Conservation (phyloP, 176 grass and related monocot species). For the Oropetium thomaeum region DNA sequence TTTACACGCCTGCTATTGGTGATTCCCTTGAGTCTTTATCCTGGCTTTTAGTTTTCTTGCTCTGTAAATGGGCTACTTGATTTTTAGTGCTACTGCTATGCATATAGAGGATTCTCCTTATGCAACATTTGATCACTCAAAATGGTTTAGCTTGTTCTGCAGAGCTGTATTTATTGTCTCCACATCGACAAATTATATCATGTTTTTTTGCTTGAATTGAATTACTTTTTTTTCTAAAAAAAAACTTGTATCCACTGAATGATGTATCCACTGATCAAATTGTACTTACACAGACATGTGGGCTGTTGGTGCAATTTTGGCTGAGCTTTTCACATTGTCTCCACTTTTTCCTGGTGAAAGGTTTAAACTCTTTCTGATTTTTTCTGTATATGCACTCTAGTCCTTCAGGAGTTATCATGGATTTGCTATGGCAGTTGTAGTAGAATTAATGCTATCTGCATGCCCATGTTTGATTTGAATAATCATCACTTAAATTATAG, state of each 20-base stretch:
- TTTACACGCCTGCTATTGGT: slow-evolving; percentile 88
- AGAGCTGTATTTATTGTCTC: background rate
- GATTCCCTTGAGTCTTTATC: slow-evolving; percentile 7
- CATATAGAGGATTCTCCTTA: background rate
- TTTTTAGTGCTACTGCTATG: background rate
- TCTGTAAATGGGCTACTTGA: background rate
- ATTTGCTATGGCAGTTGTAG: background rate
- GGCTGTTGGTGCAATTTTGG: slow-evolving; percentile 88
- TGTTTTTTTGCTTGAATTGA: background rate
- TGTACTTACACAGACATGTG: slow-evolving; percentile 67
- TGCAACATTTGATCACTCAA: background rate
- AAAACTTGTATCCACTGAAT: slow-evolving; percentile 16
- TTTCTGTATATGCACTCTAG: background rate
- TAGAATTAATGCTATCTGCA: background rate
- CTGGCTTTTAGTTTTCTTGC: slow-evolving; percentile 4
- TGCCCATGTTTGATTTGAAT: background rate
- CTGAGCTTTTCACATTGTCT: slow-evolving; percentile 75
- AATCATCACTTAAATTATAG: background rate
- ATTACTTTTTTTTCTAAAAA: background rate
- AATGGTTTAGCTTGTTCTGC: background rate
- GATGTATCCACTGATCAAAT: too few species aligned
- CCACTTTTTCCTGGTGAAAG: slow-evolving; percentile 95
- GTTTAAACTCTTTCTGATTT: slow-evolving; percentile 39
- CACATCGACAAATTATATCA: background rate
- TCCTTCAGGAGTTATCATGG: background rate